phyloP scores from a whole-genome alignment of 2,329 filamentous ascomycete genomes.

The Lecanoromycetidae sp. region DNA sequence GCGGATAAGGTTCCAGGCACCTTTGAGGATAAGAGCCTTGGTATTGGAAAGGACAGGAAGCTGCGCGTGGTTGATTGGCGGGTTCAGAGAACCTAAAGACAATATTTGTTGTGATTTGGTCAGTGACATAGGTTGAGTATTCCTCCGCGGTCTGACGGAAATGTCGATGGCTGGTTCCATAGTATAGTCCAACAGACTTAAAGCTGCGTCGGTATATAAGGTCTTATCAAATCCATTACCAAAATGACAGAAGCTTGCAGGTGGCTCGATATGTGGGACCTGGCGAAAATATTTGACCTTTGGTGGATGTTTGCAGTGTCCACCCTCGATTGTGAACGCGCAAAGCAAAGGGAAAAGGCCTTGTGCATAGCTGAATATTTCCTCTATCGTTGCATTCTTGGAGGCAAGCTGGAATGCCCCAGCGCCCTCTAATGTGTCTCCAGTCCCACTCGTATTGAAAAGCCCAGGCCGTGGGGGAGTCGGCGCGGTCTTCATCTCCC shows the following conservation, averaged over 20 bases:
- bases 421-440: not conserved
- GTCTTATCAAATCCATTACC: not conserved
- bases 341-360: conserved; percentile 47
- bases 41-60: conserved; percentile 42
- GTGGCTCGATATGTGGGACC: conserved; percentile 19
- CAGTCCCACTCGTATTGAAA: conserved; percentile 16
- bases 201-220: no score
- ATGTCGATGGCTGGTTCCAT: no score
- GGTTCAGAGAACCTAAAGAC: not conserved
- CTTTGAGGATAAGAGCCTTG: conserved; percentile 57
- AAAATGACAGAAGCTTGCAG: conserved; percentile 12
- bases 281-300: conserved; percentile 47
- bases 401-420: conserved; percentile 34
- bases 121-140: not conserved
- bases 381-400: conserved; percentile 58
- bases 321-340: conserved; percentile 63
- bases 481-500: conserved; percentile 41
- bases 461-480: conserved; percentile 16
- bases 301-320: conserved; percentile 62
- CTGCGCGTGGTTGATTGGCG: not conserved
- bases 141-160: not conserved
- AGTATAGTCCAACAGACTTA: no score
- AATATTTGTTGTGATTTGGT: not conserved
- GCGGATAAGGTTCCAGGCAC: conserved; percentile 66
- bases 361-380: conserved; percentile 54